Evolutionary conservation across 2,329 filamentous ascomycete genomes (phyloP).

Genomic region (Pleomassaria siparia): DNA sequence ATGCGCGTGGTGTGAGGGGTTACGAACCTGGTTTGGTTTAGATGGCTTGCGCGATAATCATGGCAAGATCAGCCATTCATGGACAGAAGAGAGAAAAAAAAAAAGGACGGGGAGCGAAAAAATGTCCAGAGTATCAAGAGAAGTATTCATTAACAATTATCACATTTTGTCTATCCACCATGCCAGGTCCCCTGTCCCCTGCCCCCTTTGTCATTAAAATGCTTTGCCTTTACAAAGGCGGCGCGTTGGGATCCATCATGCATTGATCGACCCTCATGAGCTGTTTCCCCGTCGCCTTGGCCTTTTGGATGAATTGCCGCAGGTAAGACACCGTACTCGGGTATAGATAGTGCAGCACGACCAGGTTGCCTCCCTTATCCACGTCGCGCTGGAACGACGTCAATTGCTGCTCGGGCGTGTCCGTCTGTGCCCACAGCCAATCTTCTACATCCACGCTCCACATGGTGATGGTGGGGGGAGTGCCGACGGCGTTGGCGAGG

Average conservation of each 20-base stretch:
- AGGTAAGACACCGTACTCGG: constrained; percentile 65
- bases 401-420: constrained; percentile 67
- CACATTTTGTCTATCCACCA: no score
- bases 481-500: constrained; percentile 52
- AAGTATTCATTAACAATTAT: no score
- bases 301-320: constrained; percentile 64
- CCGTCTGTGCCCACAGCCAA: constrained; percentile 65
- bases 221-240: constrained; percentile 41
- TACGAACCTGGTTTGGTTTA: no score
- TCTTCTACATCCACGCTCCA: constrained; percentile 74
- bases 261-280: constrained; percentile 70
- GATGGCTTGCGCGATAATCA: no score
- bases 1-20: no score
- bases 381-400: constrained; percentile 67
- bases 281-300: constrained; percentile 64
- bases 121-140: no score
- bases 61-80: no score
- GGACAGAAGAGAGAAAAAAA: no score
- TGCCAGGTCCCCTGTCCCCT: no score
- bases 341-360: constrained; percentile 71
- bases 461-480: constrained; percentile 61
- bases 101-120: no score
- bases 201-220: no score
- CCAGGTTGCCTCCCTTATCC: constrained; percentile 62
- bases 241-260: constrained; percentile 62